Evolutionary conservation across 2,329 filamentous ascomycete species (phyloP).

Genomic region (Stagonosporopsis rhizophila): DNA sequence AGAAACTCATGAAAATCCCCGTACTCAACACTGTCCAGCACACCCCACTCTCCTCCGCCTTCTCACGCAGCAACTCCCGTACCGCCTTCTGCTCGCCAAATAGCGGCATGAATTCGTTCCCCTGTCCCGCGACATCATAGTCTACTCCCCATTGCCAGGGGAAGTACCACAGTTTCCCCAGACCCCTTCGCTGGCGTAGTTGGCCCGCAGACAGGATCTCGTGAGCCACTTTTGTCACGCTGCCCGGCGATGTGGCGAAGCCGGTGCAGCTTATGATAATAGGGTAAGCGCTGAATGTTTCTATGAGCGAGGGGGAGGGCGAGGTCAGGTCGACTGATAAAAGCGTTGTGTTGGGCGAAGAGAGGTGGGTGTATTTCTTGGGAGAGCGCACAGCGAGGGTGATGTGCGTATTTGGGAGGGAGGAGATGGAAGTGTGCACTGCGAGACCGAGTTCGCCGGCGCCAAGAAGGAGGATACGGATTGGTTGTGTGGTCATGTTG

Average conservation of each 20-base stretch:
- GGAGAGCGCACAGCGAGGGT: conserved; percentile 63
- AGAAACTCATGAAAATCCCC: conserved; percentile 73
- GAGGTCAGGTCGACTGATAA: conserved; percentile 53
- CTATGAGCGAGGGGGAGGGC: conserved; percentile 37
- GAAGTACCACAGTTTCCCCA: conserved; percentile 55
- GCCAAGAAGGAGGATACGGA: conserved; percentile 65
- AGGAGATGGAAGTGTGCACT: conserved; percentile 60
- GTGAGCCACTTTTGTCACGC: conserved; percentile 63
- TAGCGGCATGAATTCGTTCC: conserved; percentile 65
- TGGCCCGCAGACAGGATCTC: conserved; percentile 60
- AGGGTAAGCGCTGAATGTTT: conserved; percentile 55
- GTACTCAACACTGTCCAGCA: conserved; percentile 72
- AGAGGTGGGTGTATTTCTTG: conserved; percentile 48
- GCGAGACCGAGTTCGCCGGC: conserved; percentile 70
- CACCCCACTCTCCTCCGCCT: conserved; percentile 44
- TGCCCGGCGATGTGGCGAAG: conserved; percentile 63
- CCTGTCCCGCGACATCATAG: conserved; percentile 66
- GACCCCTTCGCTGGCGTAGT: background rate
- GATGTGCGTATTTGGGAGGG: conserved; percentile 56
- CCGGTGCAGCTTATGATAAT: conserved; percentile 68
- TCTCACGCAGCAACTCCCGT: conserved; percentile 32
- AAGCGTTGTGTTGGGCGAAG: conserved; percentile 44
- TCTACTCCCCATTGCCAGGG: conserved; percentile 80
- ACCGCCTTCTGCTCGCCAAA: conserved; percentile 70
- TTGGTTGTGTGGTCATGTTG: conserved; percentile 9